Base-by-base conservation (phyloP, 768 basidiomycete genomes). In the Lentinula detonsa region DNA sequence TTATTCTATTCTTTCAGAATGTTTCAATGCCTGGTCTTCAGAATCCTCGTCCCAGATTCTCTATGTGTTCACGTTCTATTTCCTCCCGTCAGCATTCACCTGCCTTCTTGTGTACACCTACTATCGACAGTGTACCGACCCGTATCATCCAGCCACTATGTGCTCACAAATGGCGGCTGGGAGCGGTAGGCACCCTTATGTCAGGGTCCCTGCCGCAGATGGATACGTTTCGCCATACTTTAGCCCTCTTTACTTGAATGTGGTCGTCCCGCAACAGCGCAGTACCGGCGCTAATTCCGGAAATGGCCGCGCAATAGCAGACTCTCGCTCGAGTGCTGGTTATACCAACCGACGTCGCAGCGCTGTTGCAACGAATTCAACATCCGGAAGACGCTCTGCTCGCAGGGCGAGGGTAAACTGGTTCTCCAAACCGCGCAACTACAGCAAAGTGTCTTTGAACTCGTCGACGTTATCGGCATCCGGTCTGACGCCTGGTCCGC, bases 121-220 rank as follows among this genome's bases (percentile, higher is more conserved):
- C 68, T 75, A 76, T 64, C 70, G 73, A 28, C 78, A 78, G 62
- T 72, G 72, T 21, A 74, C 65, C 28, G 73, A 77, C 65, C 72
- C 73, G 2, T 62, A 65, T 3, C 78, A 78, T 67, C 59, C 71
- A n/a, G 78, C 74, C 37, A 69, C 69, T 59, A 66, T 78, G 7
- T 21, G 50, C 10, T 51, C 59, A 7, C 59, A 60, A 42, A 60
- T 52, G 48, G 45, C 21, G 15, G 34, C 59, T 7, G 21, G 4
- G 2, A 52, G 49, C 35, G 59, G 59, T 28, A 52, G 50, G 40
- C 48, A 52, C 33, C 57, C 57, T 33, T 60, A 60, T 34, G 39
- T 49, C 18, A 33, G 59, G 5, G 39, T 60, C 10, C 49, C 59
- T 18, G 23, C 45, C 31, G 35, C 40, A 21, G 42, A 37, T 15